Evolutionary conservation across 2,329 filamentous ascomycete genomes (phyloP), one percentile per base, ranked within the genome.

Genomic region (Neoarthrinium moseri): DNA sequence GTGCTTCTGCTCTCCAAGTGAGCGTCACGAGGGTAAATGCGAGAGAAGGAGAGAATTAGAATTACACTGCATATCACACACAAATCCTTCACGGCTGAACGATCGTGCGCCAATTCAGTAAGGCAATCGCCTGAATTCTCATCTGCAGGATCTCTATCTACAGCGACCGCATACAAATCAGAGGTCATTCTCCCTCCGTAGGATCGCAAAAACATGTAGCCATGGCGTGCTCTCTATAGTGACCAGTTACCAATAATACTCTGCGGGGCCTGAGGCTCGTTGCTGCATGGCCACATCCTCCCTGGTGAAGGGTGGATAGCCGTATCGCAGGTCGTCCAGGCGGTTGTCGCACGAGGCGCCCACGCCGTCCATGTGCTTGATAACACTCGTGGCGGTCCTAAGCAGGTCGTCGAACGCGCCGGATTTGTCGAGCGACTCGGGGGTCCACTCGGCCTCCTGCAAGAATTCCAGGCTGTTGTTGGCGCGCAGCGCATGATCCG

Each of bases 311-410:
- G 43, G 33, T 7, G 51, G 45, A 11, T 26, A 10, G 18, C 34
- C 43, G 20, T 51, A 43, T 13, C 48, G 44, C 38, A 29, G 26
- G 13, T 18, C 24, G 33, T 51, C 39, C 27, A 61, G 59, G 13
- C 46, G 36, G 34, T 63, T 62, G 24, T 61, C 46, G 23, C 54
- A 54, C 55, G 56, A 61, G 26, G 46, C 52, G 6, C 59, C 62
- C 4, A 64, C 49, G 3, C 56, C 54, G 40, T 64, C 62, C 47
- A 64, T 58, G 2, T 52, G 51, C 45, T 59, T 57, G 38, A 63
- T 51, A 43, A 57, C 48, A 2, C 49, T 24, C 2, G 40, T 52
- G 4, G 59, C 51, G 10, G 53, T 53, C n/a, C 20, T 36, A 35
- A 63, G 29, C 13, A 64, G 47, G 1, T 49, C 47, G 6, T 57